phyloP scores from a whole-genome alignment of 352 stramenopile species.

The Pythium dissimile region DNA sequence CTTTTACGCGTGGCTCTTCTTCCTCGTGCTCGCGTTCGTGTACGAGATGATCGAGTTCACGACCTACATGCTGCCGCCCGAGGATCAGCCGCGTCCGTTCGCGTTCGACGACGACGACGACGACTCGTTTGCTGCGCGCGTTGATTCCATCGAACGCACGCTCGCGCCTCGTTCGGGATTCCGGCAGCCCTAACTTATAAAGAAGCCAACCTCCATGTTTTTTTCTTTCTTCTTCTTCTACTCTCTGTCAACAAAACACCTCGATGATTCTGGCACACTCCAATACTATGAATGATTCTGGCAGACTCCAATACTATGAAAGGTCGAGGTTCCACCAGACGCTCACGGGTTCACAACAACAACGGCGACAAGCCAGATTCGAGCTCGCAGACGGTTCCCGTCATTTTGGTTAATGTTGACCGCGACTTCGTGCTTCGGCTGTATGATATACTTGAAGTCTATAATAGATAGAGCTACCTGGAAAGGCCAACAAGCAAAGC shows the following conservation, averaged over 20 bases:
- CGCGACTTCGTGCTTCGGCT: too few relatives aligned
- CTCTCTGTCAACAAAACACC: not conserved
- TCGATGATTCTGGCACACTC: not conserved
- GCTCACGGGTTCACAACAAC: too few relatives aligned
- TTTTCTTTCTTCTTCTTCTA: not conserved
- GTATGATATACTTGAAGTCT: too few relatives aligned
- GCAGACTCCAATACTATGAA: too few relatives aligned
- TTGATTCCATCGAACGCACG: not conserved
- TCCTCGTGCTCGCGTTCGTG: conserved; percentile 82
- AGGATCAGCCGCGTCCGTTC: conserved; percentile 26
- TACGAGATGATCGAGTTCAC: conserved; percentile 88
- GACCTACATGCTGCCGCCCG: conserved; percentile 73
- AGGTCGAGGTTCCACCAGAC: too few relatives aligned
- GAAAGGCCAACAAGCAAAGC: too few relatives aligned
- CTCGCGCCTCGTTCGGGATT: not conserved
- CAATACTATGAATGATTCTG: too few relatives aligned
- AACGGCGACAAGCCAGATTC: too few relatives aligned
- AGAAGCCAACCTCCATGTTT: not conserved
- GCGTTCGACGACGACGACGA: conserved; percentile 20
- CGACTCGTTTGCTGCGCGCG: conserved; percentile 11
- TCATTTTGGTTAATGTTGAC: too few relatives aligned
- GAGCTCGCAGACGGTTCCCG: too few relatives aligned
- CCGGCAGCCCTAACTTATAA: conserved; percentile 2
- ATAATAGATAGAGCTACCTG: too few relatives aligned
- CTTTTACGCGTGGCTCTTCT: conserved; percentile 86